A percentile compares a stretch with the other conserved stretches of the same genome.
Evolutionary conservation across 1,284 basidiomycete genomes (phyloP).

Genomic region (Sanghuangporus sanghuang): DNA sequence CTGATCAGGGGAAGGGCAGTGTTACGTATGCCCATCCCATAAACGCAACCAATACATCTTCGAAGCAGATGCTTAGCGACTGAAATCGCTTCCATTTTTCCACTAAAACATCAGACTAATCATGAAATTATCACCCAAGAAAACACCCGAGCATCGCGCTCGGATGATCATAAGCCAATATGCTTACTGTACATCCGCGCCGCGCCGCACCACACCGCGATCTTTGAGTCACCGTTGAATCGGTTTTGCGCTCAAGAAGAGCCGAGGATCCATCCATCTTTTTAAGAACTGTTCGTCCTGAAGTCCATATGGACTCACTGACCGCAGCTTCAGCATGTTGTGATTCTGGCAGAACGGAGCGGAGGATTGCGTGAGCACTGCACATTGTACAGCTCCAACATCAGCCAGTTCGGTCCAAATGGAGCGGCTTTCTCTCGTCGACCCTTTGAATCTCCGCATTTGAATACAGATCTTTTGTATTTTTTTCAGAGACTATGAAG

Average conservation of each 20-base stretch:
- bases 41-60: background rate
- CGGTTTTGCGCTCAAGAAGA: too few species aligned
- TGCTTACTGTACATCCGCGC: background rate
- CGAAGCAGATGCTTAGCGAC: background rate
- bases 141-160: background rate
- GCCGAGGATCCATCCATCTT: too few species aligned
- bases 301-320: background rate
- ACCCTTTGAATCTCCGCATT: background rate
- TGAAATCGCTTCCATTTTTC: background rate
- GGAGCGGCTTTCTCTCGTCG: background rate
- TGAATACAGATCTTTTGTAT: background rate
- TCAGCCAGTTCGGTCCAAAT: background rate
- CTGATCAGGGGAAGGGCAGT: background rate
- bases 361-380: background rate
- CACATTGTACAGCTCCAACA: background rate
- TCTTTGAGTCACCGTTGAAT: too few species aligned
- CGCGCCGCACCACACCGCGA: background rate
- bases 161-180: background rate
- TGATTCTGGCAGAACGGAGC: background rate
- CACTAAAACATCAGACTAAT: background rate
- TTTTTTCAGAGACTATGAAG: background rate
- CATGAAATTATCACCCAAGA: background rate
- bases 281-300: background rate
- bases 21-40: background rate
- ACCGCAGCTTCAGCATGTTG: background rate